Evolutionary conservation across 352 stramenopile species (phyloP), one percentile per base, ranked within the genome.

Genomic region (Phytopythium helicoides): DNA sequence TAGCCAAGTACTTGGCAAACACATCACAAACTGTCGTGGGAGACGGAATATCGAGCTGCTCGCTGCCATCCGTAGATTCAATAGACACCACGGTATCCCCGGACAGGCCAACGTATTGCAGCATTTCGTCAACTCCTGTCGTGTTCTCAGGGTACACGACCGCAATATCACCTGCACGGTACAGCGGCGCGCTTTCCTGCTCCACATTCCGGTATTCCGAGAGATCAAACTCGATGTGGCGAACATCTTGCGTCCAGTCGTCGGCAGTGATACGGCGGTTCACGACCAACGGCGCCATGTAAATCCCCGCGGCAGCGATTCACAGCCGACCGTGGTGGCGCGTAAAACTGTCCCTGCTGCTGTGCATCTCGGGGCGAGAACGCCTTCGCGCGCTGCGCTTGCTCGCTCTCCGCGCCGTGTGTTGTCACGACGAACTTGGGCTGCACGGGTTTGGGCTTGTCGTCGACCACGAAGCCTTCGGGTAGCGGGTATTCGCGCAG

Each of bases 1-100:
- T 90, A 48, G 95, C 87, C 28, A 97, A 55, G 52, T 93, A 93
- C 42, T 89, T 86, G 9, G 63, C 39, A 18, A 97, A 91, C 19
- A 97, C 55, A 16, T 95, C 73, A 22, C 56, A 55, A 41, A 92
- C 12, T 0, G 77, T 80, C 21, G 56, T 76, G 0, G 64, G 72
- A 9, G 73, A 72, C 7, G 88, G 87, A 7, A 92, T 46, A 31
- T 87, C 71, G 8, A 50, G 25, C 42, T 87, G 77, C 11, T 71
- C 73, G 31, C n/a, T 40, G 18, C 21, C 31, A 35, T 89, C 69
- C 7, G 68, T 71, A 16, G 73, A 62, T 4, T 51, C 45, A 44
- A 90, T 89, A 16, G 67, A 71, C 25, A 94, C 61, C 18, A 75
- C 54, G 7, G 58, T 62, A 6, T 77, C 54, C 12, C 63, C 64